These are phyloP conservation scores for Bipolaris oryzae DNA, from an alignment of 2,329 filamentous ascomycete genomes.

Conservation along the genomic window DNA sequence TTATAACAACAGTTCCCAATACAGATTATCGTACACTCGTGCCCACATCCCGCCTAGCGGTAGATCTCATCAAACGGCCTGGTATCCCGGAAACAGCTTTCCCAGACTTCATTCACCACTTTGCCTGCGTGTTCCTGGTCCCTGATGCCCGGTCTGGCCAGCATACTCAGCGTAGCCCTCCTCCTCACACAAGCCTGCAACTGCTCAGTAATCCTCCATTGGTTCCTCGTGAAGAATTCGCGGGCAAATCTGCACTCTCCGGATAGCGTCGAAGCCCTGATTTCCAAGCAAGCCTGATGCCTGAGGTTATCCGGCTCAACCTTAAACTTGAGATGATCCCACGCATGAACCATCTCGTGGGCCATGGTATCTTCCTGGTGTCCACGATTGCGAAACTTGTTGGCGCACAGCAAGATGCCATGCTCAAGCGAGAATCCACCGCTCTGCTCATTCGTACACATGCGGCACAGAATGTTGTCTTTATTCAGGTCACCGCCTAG, in stretches of 20 bases:
- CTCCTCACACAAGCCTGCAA: conserved; percentile 89
- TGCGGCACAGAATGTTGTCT: conserved; percentile 79
- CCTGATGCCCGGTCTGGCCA: conserved; percentile 77
- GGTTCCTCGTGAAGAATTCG: conserved; percentile 82
- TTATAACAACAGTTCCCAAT: background rate
- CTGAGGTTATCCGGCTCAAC: conserved; percentile 81
- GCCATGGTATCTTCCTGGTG: conserved; percentile 93
- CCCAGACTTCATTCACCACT: conserved; percentile 97
- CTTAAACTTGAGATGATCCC: conserved; percentile 90
- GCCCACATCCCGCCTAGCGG: conserved; percentile 56
- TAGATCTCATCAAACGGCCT: conserved; percentile 97
- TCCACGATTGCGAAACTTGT: conserved; percentile 78
- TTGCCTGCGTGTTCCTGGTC: conserved; percentile 85
- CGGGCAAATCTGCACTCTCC: conserved; percentile 91
- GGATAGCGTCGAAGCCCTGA: conserved; percentile 88
- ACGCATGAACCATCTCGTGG: conserved; percentile 98
- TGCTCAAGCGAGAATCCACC: conserved; percentile 87
- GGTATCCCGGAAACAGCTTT: conserved; percentile 93
- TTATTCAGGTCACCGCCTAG: conserved; percentile 77
- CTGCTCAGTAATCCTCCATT: conserved; percentile 89
- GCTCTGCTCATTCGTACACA: conserved; percentile 73
- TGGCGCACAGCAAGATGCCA: conserved; percentile 91
- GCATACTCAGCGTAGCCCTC: conserved; percentile 79
- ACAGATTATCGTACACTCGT: background rate
- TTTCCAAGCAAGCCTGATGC: conserved; percentile 96